These are phyloP conservation scores for Saitoella complicata DNA, from an alignment of 805 yeast species.

Conservation along the genomic window DNA sequence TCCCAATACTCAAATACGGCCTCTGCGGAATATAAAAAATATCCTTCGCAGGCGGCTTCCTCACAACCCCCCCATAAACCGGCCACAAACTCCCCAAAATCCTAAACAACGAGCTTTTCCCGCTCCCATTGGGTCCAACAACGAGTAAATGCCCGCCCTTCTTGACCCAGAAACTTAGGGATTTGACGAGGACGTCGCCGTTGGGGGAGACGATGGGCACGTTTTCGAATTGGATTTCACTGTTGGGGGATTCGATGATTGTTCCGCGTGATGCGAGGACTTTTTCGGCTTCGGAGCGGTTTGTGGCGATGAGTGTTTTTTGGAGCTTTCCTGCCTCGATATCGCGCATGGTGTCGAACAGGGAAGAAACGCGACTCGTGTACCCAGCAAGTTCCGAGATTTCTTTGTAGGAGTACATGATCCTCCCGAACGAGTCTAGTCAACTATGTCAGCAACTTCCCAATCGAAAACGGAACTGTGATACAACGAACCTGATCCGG, in stretches of 20 bases:
- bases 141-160: slow-evolving; percentile 75
- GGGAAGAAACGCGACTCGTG: slow-evolving; percentile 54
- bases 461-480: no score
- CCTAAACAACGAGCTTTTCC: slow-evolving; percentile 82
- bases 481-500: no score
- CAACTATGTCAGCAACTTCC: no score
- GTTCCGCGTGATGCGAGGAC: slow-evolving; percentile 8
- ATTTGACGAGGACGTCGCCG: slow-evolving; percentile 51
- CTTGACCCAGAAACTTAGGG: slow-evolving; percentile 52
- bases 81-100: slow-evolving; percentile 92
- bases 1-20: slow-evolving; percentile 68
- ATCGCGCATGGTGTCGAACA: slow-evolving; percentile 45
- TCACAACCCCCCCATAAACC: slow-evolving; percentile 37
- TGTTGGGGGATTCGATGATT: slow-evolving; percentile 33
- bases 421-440: slow-evolving; percentile 68
- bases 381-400: slow-evolving; percentile 73
- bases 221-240: slow-evolving; percentile 40
- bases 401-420: slow-evolving; percentile 71
- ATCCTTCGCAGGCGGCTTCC: slow-evolving; percentile 46
- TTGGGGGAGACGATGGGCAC: slow-evolving; percentile 80
- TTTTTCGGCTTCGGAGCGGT: slow-evolving; percentile 8
- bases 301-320: slow-evolving; percentile 16
- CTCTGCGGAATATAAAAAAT: slow-evolving; percentile 86
- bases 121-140: slow-evolving; percentile 94
- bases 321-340: slow-evolving; percentile 26